Base-by-base conservation (phyloP, 176 grass and related monocot species). In the Coix lacrymajobi region DNA sequence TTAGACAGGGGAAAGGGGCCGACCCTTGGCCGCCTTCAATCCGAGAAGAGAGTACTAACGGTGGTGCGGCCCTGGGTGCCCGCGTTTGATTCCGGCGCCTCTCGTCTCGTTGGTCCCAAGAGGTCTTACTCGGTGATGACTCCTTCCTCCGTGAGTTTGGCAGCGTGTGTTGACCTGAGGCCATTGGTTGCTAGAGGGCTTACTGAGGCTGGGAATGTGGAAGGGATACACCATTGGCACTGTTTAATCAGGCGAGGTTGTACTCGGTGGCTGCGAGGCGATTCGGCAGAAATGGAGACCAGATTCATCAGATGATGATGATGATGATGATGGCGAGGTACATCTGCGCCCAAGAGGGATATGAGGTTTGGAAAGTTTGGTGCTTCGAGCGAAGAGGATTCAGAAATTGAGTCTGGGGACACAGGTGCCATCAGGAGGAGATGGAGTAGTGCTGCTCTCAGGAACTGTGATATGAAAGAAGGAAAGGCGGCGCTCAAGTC, bases 401-500 rank as follows among this genome's bases (percentile, higher is more conserved):
- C 92, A 44, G 79, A 84, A 39, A 40, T 32, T 16, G 84, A 91
- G 73, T 16, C 11, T 10, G 79, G 32, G 73, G 78, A 62, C 62
- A 43, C 33, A 60, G 39, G 67, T 63, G 80, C 72, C 20, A 84
- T 84, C 62, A 88, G 81, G 73, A 89, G 87, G 66, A 93, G 87
- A 79, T 90, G 92, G 82, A 93, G 90, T 84, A 84, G 52, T 69
- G 92, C 92, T 84, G 92, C 87, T 80, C 73, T 93, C 40, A 93
- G 91, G 81, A 89, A 90, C 61, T 84, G 65, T 13, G 90, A 98
- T 79, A 79, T 72, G 79, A 95, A 95, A 98, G 87, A 88, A 82
- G 58, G 90, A 91, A 31, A 92, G 85, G 66, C 83, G 84, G 71
- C 71, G 20, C 85, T 80, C 76, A 92, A 81, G 89, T 84, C 66